phyloP scores from a whole-genome alignment of 257 asterid species.

The Ilex asprella region DNA sequence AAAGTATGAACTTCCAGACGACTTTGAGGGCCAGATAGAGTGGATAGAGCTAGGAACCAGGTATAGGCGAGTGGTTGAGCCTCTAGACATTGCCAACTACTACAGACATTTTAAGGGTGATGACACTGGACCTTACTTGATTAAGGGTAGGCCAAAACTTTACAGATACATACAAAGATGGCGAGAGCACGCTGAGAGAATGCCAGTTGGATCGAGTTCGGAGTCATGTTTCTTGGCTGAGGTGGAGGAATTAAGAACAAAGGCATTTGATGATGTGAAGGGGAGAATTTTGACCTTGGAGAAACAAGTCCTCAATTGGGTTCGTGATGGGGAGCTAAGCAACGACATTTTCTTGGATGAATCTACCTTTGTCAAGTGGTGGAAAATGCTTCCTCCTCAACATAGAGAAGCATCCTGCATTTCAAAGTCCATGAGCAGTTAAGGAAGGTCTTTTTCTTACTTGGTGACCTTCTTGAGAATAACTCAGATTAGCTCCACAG shows the following conservation, averaged over 20 bases:
- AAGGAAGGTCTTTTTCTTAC: too few species aligned
- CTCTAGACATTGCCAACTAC: slow-evolving; percentile 84
- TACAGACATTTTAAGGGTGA: slow-evolving; percentile 65
- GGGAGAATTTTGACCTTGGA: slow-evolving; percentile 42
- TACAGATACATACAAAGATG: slow-evolving; percentile 65
- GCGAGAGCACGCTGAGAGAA: slow-evolving; percentile 68
- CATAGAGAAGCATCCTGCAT: slow-evolving; percentile 44
- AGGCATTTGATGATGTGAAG: slow-evolving; percentile 33
- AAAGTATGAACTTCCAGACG: slow-evolving; percentile 72
- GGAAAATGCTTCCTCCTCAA: slow-evolving; percentile 59
- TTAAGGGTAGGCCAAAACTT: slow-evolving; percentile 61
- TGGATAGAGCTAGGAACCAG: slow-evolving; percentile 71
- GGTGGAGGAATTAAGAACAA: slow-evolving; percentile 69
- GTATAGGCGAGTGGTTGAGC: slow-evolving; percentile 68
- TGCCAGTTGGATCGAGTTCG: slow-evolving; percentile 26
- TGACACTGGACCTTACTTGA: slow-evolving; percentile 83
- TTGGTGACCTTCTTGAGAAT: too few species aligned
- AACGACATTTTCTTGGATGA: slow-evolving; percentile 58
- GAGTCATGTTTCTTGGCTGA: slow-evolving; percentile 88
- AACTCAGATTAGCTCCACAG: too few species aligned
- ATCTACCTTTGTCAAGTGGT: slow-evolving; percentile 76
- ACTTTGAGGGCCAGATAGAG: slow-evolving; percentile 68
- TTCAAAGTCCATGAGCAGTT: slow-evolving; percentile 18
- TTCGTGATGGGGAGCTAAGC: slow-evolving; percentile 27
- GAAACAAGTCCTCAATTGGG: slow-evolving; percentile 37